phyloP scores from a whole-genome alignment of 2,329 filamentous ascomycete species.

The Truncatella angustata region DNA sequence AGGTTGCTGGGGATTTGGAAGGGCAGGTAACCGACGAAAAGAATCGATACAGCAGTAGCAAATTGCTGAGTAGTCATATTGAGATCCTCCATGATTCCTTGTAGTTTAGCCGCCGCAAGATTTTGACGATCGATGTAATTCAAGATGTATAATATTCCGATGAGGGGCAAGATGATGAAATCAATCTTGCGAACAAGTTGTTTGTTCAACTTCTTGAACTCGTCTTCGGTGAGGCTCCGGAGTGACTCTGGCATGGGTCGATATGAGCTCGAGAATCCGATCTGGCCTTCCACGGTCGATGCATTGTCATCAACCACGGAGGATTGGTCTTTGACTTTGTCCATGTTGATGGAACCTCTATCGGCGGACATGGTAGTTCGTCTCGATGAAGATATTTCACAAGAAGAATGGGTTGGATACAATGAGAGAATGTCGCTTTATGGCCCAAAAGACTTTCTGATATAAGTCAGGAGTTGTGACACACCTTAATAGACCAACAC shows the following conservation, averaged over 20 bases:
- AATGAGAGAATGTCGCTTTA: too few species aligned
- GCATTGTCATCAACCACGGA: constrained; percentile 1
- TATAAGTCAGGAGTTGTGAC: too few species aligned
- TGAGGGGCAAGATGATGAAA: constrained; percentile 17
- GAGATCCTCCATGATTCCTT: constrained; percentile 38
- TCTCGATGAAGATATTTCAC: too few species aligned
- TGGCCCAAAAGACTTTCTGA: too few species aligned
- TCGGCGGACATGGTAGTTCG: not conserved
- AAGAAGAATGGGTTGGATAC: too few species aligned
- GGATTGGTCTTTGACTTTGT: not conserved
- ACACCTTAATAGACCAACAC: too few species aligned
- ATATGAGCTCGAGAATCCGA: not conserved
- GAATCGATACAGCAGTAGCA: constrained; percentile 36
- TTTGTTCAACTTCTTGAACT: constrained; percentile 15
- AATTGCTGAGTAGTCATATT: constrained; percentile 27
- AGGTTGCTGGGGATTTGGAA: constrained; percentile 37
- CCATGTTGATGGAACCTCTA: not conserved
- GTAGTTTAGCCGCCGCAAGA: constrained; percentile 35
- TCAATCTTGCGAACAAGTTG: constrained; percentile 23
- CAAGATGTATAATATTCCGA: constrained; percentile 31
- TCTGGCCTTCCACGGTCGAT: not conserved
- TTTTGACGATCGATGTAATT: constrained; percentile 39
- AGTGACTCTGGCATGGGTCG: constrained; percentile 16
- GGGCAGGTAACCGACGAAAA: constrained; percentile 35
- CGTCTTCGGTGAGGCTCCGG: constrained; percentile 12